Evolutionary conservation across 2,329 filamentous ascomycete species (phyloP), one percentile per base, ranked within the genome.

Genomic region (Cordyceps pruinosa): DNA sequence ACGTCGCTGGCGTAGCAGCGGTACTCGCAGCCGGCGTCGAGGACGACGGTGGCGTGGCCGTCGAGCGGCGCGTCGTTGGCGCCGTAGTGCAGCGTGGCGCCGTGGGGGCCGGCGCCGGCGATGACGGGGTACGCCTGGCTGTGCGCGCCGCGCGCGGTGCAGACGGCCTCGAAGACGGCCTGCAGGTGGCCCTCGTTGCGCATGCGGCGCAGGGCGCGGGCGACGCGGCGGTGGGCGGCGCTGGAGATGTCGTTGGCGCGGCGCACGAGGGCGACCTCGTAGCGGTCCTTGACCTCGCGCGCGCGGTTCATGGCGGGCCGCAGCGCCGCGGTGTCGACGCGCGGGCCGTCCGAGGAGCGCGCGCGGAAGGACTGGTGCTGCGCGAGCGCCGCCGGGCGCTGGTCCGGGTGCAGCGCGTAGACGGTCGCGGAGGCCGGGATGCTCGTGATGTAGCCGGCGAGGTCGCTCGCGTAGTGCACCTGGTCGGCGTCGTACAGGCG

Each of bases 1-100:
- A 97, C 85, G 70, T 97, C 93, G 58, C 88, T 89, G 30, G 90
- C 90, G 69, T 99, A 97, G 64, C 88, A 86, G 49, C 85, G 75
- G 72, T 85, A 96, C 71, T 97, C 93, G 62, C 86, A 88, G 2
- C 90, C 92, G 1, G 93, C 92, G 68, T 99, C 93, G 5, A 99
- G 77, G 21, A 95, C 85, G 32, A 97, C 75, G 30, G 92, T 79
- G 66, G 92, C 84, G 58, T 86, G 81, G 26, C 86, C 84, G 3
- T 74, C 73, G 19, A 97, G 80, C 1, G 84, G 73, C 64, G 88
- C 81, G 65, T 95, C 80, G 68, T 99, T 97, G 54, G 81, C 83
- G 44, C 82, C 81, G 70, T 99, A 99, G 72, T 99, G 94, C 41
- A 97, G 76, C 0, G 89, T 92, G 15, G 88, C 85, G 6, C 88